phyloP scores from a whole-genome alignment of 805 yeast genomes.

The Candida oleophila region DNA sequence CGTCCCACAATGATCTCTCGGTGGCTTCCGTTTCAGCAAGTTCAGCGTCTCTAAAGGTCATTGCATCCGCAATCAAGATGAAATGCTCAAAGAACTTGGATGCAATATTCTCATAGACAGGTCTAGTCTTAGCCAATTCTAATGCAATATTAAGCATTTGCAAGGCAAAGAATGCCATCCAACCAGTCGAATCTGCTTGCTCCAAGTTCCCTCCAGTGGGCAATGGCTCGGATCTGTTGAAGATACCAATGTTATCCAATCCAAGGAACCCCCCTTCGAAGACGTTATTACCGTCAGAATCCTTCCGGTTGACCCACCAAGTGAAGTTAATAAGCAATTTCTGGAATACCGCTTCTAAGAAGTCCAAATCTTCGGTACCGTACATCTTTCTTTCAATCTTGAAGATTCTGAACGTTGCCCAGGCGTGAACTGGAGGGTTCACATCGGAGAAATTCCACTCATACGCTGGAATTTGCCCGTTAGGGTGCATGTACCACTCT shows the following conservation, averaged over 20 bases:
- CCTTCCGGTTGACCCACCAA: slow-evolving; percentile 97
- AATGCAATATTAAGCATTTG: slow-evolving; percentile 91
- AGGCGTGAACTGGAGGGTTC: slow-evolving; percentile 97
- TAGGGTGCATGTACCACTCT: slow-evolving; percentile 98
- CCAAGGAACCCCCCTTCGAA: slow-evolving; percentile 96
- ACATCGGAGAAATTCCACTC: slow-evolving; percentile 96
- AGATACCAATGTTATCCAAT: slow-evolving; percentile 87
- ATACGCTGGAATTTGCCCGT: slow-evolving; percentile 96
- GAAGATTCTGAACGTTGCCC: slow-evolving; percentile 87
- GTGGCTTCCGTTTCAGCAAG: slow-evolving; percentile 40
- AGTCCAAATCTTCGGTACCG: slow-evolving; percentile 76
- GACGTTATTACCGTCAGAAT: slow-evolving; percentile 79
- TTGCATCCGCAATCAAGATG: slow-evolving; percentile 86
- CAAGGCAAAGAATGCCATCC: slow-evolving; percentile 93
- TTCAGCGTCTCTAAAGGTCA: slow-evolving; percentile 62
- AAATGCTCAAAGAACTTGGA: slow-evolving; percentile 94
- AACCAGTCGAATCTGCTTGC: slow-evolving; percentile 95
- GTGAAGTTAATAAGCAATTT: slow-evolving; percentile 85
- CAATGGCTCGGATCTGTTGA: slow-evolving; percentile 87
- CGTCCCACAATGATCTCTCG: slow-evolving; percentile 82
- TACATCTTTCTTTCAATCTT: slow-evolving; percentile 84
- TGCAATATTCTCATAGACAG: slow-evolving; percentile 90
- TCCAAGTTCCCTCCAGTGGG: slow-evolving; percentile 90
- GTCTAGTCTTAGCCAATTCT: slow-evolving; percentile 81
- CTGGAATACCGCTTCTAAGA: slow-evolving; percentile 90